Base-by-base conservation (phyloP, 108 stramenopile genomes). In the Pseudonitzschia multiseries region DNA sequence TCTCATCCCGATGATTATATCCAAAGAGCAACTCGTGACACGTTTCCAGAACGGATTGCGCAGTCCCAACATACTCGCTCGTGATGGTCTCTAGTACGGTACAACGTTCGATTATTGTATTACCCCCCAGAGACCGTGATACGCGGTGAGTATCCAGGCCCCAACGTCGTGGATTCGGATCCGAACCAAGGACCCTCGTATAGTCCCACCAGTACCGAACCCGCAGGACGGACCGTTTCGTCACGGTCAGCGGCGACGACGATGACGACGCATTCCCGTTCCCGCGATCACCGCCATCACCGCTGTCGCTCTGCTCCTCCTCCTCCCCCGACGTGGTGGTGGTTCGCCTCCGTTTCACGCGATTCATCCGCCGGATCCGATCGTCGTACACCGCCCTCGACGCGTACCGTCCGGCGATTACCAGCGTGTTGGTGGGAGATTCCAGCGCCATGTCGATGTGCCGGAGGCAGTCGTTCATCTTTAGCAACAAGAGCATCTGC, bases 381-480 rank as follows among this genome's bases (percentile, higher is more conserved):
- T 86, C 42, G 5, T 84, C 67, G 46, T 89, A 89, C 2, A 92
- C 83, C 1, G 89, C 24, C 86, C 65, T 69, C 70, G 90, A 83
- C 12, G 93, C 93, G 76, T 88, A 90, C 29, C 74, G 79, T 41
- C 93, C 93, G 53, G 89, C 86, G 22, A 94, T 79, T 5, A 90
- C 79, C 70, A 94, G 68, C 9, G 85, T 94, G 66, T 94, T 92
- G 42, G 85, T 74, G 1, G 93, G 93, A 4, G 87, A 87, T 13
- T 94, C 96, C 13, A 98, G 73, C 1, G 87, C 78, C 50, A 81
- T 75, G 76, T 98, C 97, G 54, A 98, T 90, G 77, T 97, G 97
- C 18, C 98, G 73, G 43, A 96, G 72, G 76, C 96, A 97, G 77
- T 98, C 97, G 70, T 97, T 96, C 91, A 92, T 96, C 71, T 98